Conservation (phyloP, 2,329 filamentous ascomycete genomes). For the Colletotrichum costaricense region DNA sequence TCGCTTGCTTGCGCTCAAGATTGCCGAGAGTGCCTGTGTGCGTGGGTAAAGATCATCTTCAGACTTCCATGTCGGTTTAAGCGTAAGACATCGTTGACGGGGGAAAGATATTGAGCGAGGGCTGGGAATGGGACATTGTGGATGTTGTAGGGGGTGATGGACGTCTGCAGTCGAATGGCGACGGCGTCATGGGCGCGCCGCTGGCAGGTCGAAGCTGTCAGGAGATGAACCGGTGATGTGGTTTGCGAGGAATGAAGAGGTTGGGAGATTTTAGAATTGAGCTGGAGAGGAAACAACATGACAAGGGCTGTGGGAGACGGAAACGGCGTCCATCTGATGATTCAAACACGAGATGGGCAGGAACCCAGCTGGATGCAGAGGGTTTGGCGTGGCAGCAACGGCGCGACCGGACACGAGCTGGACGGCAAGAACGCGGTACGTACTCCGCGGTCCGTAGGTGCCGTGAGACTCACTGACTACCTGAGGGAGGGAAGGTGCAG, state of each 20-base stretch:
- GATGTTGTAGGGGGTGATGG: not conserved
- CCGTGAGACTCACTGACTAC: too few relatives aligned
- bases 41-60: not conserved
- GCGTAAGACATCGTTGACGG: slow-evolving; percentile 9
- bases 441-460: too few relatives aligned
- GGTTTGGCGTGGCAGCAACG: not conserved
- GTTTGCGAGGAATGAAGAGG: slow-evolving; percentile 4
- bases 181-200: not conserved
- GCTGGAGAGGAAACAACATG: not conserved
- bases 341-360: not conserved
- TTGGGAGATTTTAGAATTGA: not conserved
- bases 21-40: slow-evolving; percentile 1
- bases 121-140: not conserved
- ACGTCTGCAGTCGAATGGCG: not conserved
- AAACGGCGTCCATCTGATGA: slow-evolving; percentile 5
- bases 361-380: not conserved
- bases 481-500: not conserved
- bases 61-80: not conserved
- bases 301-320: slow-evolving; percentile 1
- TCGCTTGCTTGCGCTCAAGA: slow-evolving; percentile 1
- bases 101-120: not conserved
- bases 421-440: not conserved
- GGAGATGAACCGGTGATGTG: not conserved
- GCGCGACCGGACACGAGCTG: not conserved
- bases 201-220: not conserved